A percentile compares a stretch with the other conserved stretches of the same genome.
Evolutionary conservation across 2,329 filamentous ascomycete genomes (phyloP).

Genomic region (Nectriaceae sp.): DNA sequence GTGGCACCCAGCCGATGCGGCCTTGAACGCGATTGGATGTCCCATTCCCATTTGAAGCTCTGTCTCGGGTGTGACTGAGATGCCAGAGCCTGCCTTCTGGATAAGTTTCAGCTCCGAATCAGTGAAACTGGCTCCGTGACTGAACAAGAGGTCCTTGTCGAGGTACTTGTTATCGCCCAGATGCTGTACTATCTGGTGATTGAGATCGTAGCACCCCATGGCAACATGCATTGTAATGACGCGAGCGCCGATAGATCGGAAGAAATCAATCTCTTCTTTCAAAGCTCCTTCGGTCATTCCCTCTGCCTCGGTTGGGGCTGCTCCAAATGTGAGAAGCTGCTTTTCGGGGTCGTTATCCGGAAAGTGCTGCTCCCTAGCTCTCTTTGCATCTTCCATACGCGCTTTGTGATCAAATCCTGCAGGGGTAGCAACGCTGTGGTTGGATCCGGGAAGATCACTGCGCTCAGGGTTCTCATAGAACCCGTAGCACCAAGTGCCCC

Average conservation of each 20-base stretch:
- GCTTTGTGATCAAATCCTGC: too few relatives aligned
- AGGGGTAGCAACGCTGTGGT: too few relatives aligned
- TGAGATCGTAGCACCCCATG: too few relatives aligned
- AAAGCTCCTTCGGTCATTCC: background rate
- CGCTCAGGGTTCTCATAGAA: background rate
- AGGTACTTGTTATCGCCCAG: background rate
- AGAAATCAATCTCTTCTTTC: background rate
- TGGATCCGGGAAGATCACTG: background rate
- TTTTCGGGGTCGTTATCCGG: background rate
- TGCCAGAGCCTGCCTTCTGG: background rate
- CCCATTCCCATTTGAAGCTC: slow-evolving; percentile 3
- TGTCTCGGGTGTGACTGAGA: background rate
- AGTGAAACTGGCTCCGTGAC: background rate
- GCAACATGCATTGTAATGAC: background rate
- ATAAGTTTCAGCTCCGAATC: background rate
- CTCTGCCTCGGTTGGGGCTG: background rate
- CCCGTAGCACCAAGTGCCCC: slow-evolving; percentile 4
- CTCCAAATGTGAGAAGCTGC: background rate
- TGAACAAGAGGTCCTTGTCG: background rate
- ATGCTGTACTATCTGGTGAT: background rate
- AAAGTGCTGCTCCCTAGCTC: background rate
- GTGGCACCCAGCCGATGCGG: background rate
- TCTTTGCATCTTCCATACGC: background rate
- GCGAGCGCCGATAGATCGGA: background rate
- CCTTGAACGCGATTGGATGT: background rate